Conservation (phyloP, 2,329 filamentous ascomycete genomes). For the Aspergillus melleus region DNA sequence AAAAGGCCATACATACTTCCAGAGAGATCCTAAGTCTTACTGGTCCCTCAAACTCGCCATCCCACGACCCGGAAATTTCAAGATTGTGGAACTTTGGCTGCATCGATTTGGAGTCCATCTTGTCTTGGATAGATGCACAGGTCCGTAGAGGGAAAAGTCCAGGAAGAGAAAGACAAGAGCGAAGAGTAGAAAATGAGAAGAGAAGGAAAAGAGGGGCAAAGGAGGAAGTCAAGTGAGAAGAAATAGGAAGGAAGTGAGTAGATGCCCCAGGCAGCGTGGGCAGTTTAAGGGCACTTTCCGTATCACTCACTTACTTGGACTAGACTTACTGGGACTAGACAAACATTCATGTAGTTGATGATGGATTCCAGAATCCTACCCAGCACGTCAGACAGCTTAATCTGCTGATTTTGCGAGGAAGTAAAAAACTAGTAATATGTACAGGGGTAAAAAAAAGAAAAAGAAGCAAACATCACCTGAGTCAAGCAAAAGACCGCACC, state of each 20-base stretch:
- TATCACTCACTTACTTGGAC: too few relatives aligned
- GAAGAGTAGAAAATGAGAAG: background rate
- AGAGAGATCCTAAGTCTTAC: conserved; percentile 28
- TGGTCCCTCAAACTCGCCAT: conserved; percentile 23
- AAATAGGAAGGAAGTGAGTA: conserved; percentile 1
- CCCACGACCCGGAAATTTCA: conserved; percentile 34
- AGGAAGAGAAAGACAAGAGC: background rate
- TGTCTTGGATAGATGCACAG: background rate
- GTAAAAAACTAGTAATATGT: background rate
- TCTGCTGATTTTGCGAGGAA: background rate
- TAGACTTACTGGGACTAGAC: too few relatives aligned
- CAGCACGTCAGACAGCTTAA: background rate
- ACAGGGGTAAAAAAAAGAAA: background rate
- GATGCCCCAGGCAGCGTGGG: background rate
- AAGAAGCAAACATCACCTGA: background rate
- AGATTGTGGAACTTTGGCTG: conserved; percentile 26
- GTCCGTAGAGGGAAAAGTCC: background rate
- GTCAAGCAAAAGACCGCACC: background rate
- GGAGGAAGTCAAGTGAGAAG: conserved; percentile 3
- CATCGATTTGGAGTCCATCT: background rate
- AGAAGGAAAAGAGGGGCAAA: background rate
- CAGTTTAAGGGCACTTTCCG: too few relatives aligned
- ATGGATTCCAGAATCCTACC: background rate
- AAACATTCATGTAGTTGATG: background rate
- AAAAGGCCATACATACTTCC: conserved; percentile 27